Percentiles rank a stretch among this genome's conserved stretches.
phyloP scores from a whole-genome alignment of 352 stramenopile species.

The Globisporangium polare region DNA sequence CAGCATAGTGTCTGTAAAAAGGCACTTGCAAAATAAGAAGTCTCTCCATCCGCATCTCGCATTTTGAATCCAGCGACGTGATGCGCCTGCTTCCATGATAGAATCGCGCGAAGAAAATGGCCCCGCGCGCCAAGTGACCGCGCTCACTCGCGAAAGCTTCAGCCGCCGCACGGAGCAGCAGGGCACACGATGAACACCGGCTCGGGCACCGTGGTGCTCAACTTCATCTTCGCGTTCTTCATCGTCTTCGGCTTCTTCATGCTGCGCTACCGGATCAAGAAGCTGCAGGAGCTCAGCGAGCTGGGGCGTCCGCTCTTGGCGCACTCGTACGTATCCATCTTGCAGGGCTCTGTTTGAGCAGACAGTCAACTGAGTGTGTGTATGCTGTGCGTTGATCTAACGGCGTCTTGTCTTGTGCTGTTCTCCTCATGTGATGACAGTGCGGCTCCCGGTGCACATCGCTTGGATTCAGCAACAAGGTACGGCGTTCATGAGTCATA shows the following conservation, averaged over 20 bases:
- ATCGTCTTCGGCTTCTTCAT: constrained; percentile 49
- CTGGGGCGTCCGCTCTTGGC: constrained; percentile 47
- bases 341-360: not conserved
- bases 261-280: constrained; percentile 40
- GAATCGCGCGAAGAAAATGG: not conserved
- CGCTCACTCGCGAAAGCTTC: not conserved
- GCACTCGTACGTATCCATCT: constrained; percentile 29
- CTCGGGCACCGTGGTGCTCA: constrained; percentile 31
- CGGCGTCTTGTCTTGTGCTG: constrained; percentile 2
- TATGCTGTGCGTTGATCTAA: not conserved
- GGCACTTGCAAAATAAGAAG: not conserved
- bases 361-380: not conserved
- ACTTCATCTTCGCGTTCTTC: constrained; percentile 36
- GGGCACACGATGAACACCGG: not conserved
- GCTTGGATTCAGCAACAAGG: constrained; percentile 43
- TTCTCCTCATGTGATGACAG: constrained; percentile 14
- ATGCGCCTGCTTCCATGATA: not conserved
- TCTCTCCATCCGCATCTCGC: not conserved
- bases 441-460: constrained; percentile 28
- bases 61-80: not conserved
- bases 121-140: not conserved
- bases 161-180: not conserved
- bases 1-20: not conserved
- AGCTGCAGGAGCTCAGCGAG: constrained; percentile 41
- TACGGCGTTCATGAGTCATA: constrained; percentile 3